Conservation (phyloP, 2,329 filamentous ascomycete genomes). For the Onygenales sp. region DNA sequence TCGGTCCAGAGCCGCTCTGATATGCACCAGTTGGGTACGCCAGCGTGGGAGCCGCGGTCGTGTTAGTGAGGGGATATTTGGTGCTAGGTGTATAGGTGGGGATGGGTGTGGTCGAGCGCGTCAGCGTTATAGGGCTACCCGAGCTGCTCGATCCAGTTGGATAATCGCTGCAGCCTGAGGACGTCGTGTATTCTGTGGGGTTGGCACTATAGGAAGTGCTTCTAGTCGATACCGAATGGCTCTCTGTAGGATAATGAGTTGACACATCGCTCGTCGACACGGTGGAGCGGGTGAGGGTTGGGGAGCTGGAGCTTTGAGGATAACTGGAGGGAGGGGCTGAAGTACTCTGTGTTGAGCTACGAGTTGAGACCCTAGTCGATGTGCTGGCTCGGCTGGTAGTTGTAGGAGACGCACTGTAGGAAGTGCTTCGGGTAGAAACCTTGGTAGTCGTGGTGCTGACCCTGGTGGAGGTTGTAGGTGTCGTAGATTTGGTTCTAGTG, state of each 20-base stretch:
- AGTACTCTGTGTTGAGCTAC: neutral
- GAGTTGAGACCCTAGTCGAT: neutral
- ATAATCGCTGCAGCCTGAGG: no score
- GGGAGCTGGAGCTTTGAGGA: no score
- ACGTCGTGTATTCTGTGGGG: no score
- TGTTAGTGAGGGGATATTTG: neutral
- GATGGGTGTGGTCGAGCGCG: no score
- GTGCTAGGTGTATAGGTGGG: neutral
- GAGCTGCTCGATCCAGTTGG: neutral
- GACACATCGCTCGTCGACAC: neutral
- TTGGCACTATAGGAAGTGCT: neutral
- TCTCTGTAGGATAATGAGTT: neutral
- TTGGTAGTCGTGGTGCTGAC: constrained; percentile 3
- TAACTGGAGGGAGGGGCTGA: neutral
- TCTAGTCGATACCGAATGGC: neutral
- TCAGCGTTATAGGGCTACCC: neutral
- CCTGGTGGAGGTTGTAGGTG: constrained; percentile 4
- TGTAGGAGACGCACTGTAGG: neutral
- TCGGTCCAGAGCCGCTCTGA: constrained; percentile 4
- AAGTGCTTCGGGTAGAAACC: neutral
- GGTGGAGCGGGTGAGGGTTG: neutral
- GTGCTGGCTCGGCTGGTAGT: constrained; percentile 1
- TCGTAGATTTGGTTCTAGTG: constrained; percentile 7
- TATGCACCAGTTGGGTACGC: neutral
- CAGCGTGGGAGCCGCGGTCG: neutral